Evolutionary conservation across 139 green algal species (phyloP).

Genomic region (Micractinium conductrix): DNA sequence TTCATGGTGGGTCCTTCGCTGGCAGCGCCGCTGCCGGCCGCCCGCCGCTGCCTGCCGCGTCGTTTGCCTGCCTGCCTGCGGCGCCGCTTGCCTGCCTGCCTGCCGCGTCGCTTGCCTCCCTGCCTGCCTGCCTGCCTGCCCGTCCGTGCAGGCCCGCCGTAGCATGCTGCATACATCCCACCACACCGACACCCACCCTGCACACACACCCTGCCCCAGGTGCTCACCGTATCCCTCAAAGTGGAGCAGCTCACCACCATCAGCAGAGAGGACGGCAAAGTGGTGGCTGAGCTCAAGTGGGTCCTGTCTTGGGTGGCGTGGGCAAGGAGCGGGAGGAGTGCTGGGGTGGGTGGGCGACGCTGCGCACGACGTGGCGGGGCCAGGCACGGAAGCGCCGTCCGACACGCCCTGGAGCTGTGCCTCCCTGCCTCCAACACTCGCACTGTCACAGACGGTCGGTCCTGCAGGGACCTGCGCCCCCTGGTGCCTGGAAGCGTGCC

Average conservation of each 20-base stretch:
- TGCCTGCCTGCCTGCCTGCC: background rate
- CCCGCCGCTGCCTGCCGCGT: too few relatives aligned
- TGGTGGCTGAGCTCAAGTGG: constrained; percentile 35
- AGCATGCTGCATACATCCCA: background rate
- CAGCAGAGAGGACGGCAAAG: constrained; percentile 6
- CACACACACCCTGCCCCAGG: background rate
- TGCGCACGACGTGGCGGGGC: background rate
- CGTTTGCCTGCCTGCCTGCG: too few relatives aligned
- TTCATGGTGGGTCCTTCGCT: too few relatives aligned
- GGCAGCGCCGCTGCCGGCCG: too few relatives aligned
- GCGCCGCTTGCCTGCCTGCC: too few relatives aligned
- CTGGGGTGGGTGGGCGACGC: background rate
- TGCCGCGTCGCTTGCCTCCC: background rate
- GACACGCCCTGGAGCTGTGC: too few relatives aligned
- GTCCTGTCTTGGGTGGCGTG: too few relatives aligned
- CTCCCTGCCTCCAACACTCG: too few relatives aligned
- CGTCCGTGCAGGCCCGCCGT: background rate
- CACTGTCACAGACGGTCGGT: too few relatives aligned
- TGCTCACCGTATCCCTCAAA: constrained; percentile 10
- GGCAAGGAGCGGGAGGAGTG: background rate
- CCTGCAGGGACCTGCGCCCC: too few relatives aligned
- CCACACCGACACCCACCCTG: too few relatives aligned
- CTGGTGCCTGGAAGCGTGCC: too few relatives aligned
- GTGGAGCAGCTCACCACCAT: constrained; percentile 5
- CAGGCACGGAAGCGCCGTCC: background rate